Evolutionary conservation across 2,329 filamentous ascomycete genomes (phyloP), one percentile per base, ranked within the genome.

Genomic region (Venturia oleaginea): DNA sequence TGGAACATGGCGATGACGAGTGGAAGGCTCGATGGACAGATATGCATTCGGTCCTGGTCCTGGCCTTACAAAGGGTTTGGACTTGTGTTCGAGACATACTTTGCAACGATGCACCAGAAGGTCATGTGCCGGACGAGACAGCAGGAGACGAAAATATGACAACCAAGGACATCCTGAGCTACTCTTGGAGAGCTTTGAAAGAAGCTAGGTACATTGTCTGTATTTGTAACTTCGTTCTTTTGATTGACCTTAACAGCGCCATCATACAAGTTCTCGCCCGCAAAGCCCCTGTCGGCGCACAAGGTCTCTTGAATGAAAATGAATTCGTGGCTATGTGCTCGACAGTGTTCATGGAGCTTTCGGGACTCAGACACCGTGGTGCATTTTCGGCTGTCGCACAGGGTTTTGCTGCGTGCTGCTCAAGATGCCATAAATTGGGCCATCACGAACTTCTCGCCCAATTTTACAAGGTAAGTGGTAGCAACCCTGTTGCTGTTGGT

Each of bases 41-140:
- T 0, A 66, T 86, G 1, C 85, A 88, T 67, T 67, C 73, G 2
- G 82, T 84, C 3, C 81, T 92, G 1, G 76, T 90, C 15, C 70
- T 71, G 1, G 80, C 83, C 66, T 89, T 91, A 65, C 76, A 81
- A 60, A 80, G 82, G n/a, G 84, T 96, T 7, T 99, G 94, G 94
- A 71, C 77, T 0, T 82, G 85, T 32, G 91, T 97, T 5, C 84
- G 84, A 69, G 83, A 86, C 62, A 85, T 95, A 4, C 82, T 99
- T 0, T 99, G 94, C 71, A 88, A 96, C 67, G 94, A 97, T 75
- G 96, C 94, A 0, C 94, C 95, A 0, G 94, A 99, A 76, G 93
- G 93, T 0, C 87, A 94, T 73, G 79, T 91, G 3, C 88, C 87
- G 0, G 86, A 92, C 62, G 90, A 93, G 32, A 74, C 91, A n/a